Evolutionary conservation across 164 flowering plant genomes (phyloP).

Genomic region (Paratinospora sagittata): DNA sequence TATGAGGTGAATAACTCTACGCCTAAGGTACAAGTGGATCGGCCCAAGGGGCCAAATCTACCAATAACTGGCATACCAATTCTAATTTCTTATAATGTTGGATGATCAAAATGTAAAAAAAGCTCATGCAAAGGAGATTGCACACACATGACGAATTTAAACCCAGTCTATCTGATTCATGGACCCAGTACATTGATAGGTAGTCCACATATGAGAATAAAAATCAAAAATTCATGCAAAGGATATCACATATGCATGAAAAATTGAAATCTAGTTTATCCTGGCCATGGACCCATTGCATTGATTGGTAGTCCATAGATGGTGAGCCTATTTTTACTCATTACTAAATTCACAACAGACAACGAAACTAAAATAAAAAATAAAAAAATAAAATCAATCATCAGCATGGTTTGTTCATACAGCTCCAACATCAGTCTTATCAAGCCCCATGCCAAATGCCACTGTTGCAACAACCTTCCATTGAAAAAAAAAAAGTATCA

Average conservation of each 20-base stretch:
- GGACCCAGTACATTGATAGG: neutral
- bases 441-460: conserved; percentile 99
- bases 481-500: conserved; percentile 3
- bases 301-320: neutral
- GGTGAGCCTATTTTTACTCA: neutral
- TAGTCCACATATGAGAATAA: neutral
- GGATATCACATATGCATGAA: neutral
- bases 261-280: neutral
- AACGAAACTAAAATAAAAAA: neutral
- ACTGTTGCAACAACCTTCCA: conserved; percentile 96
- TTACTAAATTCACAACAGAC: neutral
- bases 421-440: conserved; percentile 91
- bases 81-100: neutral
- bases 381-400: conserved; percentile 2
- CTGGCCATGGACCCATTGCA: neutral
- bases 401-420: conserved; percentile 41
- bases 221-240: too few species aligned
- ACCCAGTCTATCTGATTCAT: neutral
- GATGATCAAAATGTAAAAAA: too few species aligned
- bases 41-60: neutral
- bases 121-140: neutral
- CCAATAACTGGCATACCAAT: neutral
- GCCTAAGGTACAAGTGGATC: neutral
- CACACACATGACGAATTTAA: neutral
- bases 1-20: neutral